phyloP scores from a whole-genome alignment of 1,284 basidiomycete species.

The Malassezia globosa region DNA sequence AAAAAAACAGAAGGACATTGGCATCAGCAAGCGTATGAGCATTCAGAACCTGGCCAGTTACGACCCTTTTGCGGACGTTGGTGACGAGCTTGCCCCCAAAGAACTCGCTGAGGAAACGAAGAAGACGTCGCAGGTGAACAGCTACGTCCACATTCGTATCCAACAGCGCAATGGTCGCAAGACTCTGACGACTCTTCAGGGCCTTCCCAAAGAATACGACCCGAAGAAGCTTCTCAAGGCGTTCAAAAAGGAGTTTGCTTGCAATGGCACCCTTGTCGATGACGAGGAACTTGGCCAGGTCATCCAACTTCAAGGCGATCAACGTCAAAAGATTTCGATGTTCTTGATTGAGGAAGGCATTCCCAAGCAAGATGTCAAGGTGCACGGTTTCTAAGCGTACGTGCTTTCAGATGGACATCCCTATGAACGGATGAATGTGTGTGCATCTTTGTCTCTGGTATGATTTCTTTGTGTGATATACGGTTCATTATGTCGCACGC shows the following conservation, averaged over 20 bases:
- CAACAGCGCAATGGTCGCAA: constrained; percentile 99
- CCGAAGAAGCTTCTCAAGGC: constrained; percentile 96
- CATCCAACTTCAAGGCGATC: constrained; percentile 98
- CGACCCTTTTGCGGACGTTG: constrained; percentile 48
- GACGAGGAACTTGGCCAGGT: constrained; percentile 94
- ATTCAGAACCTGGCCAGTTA: constrained; percentile 47
- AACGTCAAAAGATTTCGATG: constrained; percentile 71
- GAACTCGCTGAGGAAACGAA: constrained; percentile 24
- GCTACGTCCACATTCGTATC: constrained; percentile 56
- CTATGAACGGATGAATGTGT: no score
- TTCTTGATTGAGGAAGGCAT: constrained; percentile 45
- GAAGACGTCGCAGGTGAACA: constrained; percentile 31
- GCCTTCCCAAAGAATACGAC: constrained; percentile 91
- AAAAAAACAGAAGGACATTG: not conserved
- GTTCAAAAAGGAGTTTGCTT: constrained; percentile 99
- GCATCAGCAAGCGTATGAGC: constrained; percentile 40
- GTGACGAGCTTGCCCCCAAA: constrained; percentile 30
- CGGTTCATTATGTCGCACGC: no score
- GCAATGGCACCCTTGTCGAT: constrained; percentile 94
- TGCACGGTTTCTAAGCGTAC: constrained; percentile 46
- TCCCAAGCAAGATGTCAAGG: constrained; percentile 44
- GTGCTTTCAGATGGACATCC: no score
- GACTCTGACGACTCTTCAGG: constrained; percentile 95
- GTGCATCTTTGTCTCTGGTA: no score
- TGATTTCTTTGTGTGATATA: no score